Percentiles rank a stretch among this genome's conserved stretches.
Evolutionary conservation across 2,329 filamentous ascomycete species (phyloP).

Genomic region (Cadophora luteo-olivacea): DNA sequence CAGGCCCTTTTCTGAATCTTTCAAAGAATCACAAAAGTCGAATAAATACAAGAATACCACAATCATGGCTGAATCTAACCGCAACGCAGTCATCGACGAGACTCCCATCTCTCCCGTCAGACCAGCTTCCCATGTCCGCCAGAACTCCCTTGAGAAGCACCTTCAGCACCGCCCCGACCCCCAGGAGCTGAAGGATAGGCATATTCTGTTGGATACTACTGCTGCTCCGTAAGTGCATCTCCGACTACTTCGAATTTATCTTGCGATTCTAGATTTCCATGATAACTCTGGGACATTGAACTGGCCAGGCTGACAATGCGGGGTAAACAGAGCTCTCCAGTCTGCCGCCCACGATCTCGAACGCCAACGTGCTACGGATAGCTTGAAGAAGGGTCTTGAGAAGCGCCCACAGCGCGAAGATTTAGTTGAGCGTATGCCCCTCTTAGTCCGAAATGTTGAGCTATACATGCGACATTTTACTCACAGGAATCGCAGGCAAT

Average conservation of each 20-base stretch:
- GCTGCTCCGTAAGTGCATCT: conserved; percentile 65
- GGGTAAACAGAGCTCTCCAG: conserved; percentile 61
- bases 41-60: background rate
- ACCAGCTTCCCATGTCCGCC: conserved; percentile 54
- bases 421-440: conserved; percentile 75
- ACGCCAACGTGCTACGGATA: conserved; percentile 67
- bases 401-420: conserved; percentile 73
- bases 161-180: conserved; percentile 71
- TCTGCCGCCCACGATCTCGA: conserved; percentile 67
- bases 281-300: background rate
- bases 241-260: no score
- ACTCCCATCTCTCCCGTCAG: conserved; percentile 62
- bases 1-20: background rate
- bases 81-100: conserved; percentile 44
- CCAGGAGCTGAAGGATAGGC: conserved; percentile 70
- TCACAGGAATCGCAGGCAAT: conserved; percentile 65
- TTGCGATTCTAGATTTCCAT: background rate
- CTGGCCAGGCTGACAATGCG: conserved; percentile 32
- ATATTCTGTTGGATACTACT: conserved; percentile 71
- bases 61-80: conserved; percentile 35
- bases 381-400: conserved; percentile 68
- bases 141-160: conserved; percentile 76
- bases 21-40: background rate
- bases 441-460: background rate
- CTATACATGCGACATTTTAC: background rate